Evolutionary conservation across 495 filamentous ascomycete genomes (phyloP), one percentile per base, ranked within the genome.

Genomic region (Penicillium pancosmium): DNA sequence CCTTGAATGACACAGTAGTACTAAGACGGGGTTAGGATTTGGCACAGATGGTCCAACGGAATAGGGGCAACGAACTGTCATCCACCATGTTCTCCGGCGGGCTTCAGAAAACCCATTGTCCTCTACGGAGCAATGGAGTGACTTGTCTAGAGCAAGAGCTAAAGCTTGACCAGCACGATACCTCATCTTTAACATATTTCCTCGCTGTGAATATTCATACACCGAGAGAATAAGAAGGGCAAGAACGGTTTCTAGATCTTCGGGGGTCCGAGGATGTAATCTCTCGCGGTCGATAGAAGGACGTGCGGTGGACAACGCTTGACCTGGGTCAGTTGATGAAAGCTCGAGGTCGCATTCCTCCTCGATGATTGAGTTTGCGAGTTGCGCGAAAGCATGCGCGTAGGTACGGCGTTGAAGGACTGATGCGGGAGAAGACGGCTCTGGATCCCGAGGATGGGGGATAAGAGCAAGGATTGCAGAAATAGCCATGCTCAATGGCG

Each of bases 151-250:
- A 18, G 83, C 83, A 50, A 81, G 70, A 16, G 79, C 75, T 57
- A 86, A 66, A 18, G 84, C 83, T 55, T 85, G 82, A 12, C 82
- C 77, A 1, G 83, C 80, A 51, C 83, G 79, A 55, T 80, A 83
- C 43, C 80, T 75, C 84, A 86, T 85, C 59, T 86, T 87, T 48
- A 82, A 71, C 61, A 86, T 67, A 69, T 87, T 87, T 0, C 84
- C 84, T 27, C 84, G 73, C 56, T 87, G 83, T 5, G 78, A 72
- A 68, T 87, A 87, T 64, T 87, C 84, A 57, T 86, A 87, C 5
- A 81, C 75, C 38, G 81, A 83, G 5, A 87, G 77, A 15, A 86
- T 57, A 16, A 86, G 64, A 27, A 85, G 73, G 15, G 84, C 82
- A 21, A 87, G 74, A 35, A 86, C 66, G 43, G 73, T 76, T 64